phyloP scores from a whole-genome alignment of 352 stramenopile species.

The Globisporangium solare region DNA sequence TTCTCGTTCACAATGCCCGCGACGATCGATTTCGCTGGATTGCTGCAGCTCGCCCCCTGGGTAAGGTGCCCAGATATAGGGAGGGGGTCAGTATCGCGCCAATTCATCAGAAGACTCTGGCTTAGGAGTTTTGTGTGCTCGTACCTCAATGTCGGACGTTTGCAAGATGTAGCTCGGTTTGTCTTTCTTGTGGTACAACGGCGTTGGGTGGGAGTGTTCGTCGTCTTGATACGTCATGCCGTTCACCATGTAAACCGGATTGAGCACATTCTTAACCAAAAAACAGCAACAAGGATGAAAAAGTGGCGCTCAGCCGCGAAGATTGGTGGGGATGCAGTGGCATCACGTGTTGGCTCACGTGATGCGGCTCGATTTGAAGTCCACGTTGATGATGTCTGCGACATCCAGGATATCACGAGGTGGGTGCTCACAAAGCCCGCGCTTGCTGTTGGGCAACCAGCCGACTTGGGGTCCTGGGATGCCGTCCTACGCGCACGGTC shows the following conservation, averaged over 20 bases:
- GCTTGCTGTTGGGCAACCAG: conserved; percentile 54
- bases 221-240: conserved; percentile 55
- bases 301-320: too few species aligned
- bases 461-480: conserved; percentile 48
- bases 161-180: conserved; percentile 48
- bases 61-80: background rate
- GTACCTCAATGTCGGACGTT: conserved; percentile 55
- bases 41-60: conserved; percentile 41
- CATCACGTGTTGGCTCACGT: conserved; percentile 30
- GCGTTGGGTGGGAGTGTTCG: conserved; percentile 34
- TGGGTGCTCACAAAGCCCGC: conserved; percentile 38
- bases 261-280: conserved; percentile 48
- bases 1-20: conserved; percentile 54
- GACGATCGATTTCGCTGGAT: conserved; percentile 49
- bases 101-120: background rate
- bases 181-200: conserved; percentile 42
- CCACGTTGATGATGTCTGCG: conserved; percentile 60
- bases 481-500: conserved; percentile 44
- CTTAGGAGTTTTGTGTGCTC: background rate
- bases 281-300: background rate
- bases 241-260: conserved; percentile 73
- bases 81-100: background rate
- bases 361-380: conserved; percentile 67
- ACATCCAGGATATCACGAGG: conserved; percentile 64
- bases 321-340: too few species aligned